Evolutionary conservation across 2,329 filamentous ascomycete species (phyloP), one percentile per base, ranked within the genome.

Genomic region (Chrysosporium queenslandicum): DNA sequence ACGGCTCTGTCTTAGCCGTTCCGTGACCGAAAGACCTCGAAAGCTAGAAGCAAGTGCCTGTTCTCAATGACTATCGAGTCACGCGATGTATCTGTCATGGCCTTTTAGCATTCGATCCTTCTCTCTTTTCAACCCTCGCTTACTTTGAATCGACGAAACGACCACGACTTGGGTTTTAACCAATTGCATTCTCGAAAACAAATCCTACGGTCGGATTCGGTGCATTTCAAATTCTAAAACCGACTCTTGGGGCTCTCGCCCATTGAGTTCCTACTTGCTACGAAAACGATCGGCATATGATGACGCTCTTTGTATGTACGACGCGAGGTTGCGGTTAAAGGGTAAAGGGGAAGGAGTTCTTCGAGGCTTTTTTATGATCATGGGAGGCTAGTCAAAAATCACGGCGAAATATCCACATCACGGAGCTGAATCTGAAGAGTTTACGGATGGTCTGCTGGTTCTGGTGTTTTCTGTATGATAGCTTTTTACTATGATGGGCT

Each of bases 1-100:
- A 75, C 71, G 73, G 63, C 66, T 73, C 71, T 72, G 73, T 76
- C 77, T 78, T 78, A 69, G 70, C 66, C 65, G 48, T 52, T 40
- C 50, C 50, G 27, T 47, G 43, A 46, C 32, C n/a, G 25, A 47
- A 45, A 40, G 42, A 51, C 34, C 40, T 46, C 42, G 42, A 40
- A 51, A 25, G 48, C 27, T 47, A 25, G 37, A 52, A 52, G 40
- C 45, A 36, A 37, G n/a, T 42, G 21, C 32, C 27, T 45, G n/a
- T 45, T 16, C 16, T 21, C 5, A 6, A 42, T 16, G 39, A 37
- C 39, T 29, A 3, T 16, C 21, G 32, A 37, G 40, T 51, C 49
- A 45, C 39, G 18, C 47, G 40, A 51, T 45, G 32, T 20, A 36
- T 51, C 30, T 16, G 40, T 36, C n/a, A 49, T 37, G 20, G 39